phyloP scores from a whole-genome alignment of 1,139 yeast species.

The Candida anutae region DNA sequence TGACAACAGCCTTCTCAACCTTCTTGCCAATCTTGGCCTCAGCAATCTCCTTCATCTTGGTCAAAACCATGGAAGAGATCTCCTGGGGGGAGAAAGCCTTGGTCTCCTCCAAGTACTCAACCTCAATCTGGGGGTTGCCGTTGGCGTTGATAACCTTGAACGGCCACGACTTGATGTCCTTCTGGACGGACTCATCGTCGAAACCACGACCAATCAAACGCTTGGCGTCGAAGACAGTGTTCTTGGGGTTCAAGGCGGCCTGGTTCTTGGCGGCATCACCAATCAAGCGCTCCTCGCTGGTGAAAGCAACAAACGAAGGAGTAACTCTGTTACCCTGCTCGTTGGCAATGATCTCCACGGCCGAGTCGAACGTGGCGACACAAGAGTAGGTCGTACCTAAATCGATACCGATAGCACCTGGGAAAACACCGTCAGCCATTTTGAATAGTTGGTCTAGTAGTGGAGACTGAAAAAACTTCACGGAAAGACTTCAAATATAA shows the following conservation, averaged over 20 bases:
- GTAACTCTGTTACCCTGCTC: conserved; percentile 99
- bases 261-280: conserved; percentile 99
- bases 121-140: conserved; percentile 90
- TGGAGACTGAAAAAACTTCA: conserved; percentile 8
- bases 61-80: conserved; percentile 91
- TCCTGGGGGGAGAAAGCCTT: conserved; percentile 96
- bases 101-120: conserved; percentile 88
- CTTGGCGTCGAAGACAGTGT: conserved; percentile 97
- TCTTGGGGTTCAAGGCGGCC: conserved; percentile 94
- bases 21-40: conserved; percentile 91
- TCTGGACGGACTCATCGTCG: conserved; percentile 86
- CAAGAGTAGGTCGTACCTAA: conserved; percentile 98
- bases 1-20: conserved; percentile 91
- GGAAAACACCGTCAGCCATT: conserved; percentile 99
- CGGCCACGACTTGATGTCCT: conserved; percentile 96
- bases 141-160: conserved; percentile 82
- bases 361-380: conserved; percentile 93
- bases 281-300: conserved; percentile 93
- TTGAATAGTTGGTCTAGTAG: conserved; percentile 10
- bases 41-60: conserved; percentile 97
- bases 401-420: conserved; percentile 99
- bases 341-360: conserved; percentile 92
- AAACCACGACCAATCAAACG: conserved; percentile 96
- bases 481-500: too few species aligned
- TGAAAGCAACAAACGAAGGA: conserved; percentile 97